phyloP scores from a whole-genome alignment of 805 yeast species.

The Wickerhamomyces tratensis region DNA sequence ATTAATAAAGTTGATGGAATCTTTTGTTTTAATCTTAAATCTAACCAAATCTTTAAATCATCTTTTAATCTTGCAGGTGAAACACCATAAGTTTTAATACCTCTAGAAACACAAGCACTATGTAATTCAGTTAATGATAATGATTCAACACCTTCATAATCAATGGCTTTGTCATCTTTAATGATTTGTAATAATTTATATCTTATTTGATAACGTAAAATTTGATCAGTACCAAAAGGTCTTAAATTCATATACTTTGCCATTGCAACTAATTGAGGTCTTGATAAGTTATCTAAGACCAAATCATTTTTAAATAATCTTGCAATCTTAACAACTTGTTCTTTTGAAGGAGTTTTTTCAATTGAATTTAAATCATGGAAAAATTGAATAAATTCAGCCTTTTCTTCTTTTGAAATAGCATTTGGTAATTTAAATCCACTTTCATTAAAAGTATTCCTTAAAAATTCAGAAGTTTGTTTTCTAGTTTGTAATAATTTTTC shows the following conservation, averaged over 20 bases:
- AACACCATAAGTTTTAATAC: conserved; percentile 71
- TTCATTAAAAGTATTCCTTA: conserved; percentile 58
- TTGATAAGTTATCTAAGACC: conserved; percentile 83
- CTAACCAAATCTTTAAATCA: conserved; percentile 80
- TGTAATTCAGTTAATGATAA: conserved; percentile 73
- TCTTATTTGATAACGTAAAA: conserved; percentile 88
- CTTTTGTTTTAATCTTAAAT: conserved; percentile 77
- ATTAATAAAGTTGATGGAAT: conserved; percentile 88
- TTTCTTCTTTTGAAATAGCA: conserved; percentile 61
- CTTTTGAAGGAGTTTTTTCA: conserved; percentile 52
- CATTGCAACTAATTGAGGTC: conserved; percentile 88
- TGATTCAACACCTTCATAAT: conserved; percentile 87
- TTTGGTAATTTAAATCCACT: conserved; percentile 61
- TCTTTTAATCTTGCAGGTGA: conserved; percentile 78
- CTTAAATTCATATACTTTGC: conserved; percentile 84
- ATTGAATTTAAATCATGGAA: conserved; percentile 61
- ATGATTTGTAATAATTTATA: conserved; percentile 85
- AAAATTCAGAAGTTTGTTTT: conserved; percentile 47
- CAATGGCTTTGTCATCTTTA: conserved; percentile 85
- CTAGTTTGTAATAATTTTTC: conserved; percentile 53
- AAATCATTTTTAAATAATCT: conserved; percentile 87
- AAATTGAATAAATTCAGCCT: conserved; percentile 67
- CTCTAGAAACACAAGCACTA: conserved; percentile 88
- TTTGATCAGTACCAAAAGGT: conserved; percentile 89
- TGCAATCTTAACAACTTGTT: conserved; percentile 75